A percentile compares a stretch with the other conserved stretches of the same genome.
phyloP scores from a whole-genome alignment of 2,329 filamentous ascomycete species.

The Lojkania enalia region DNA sequence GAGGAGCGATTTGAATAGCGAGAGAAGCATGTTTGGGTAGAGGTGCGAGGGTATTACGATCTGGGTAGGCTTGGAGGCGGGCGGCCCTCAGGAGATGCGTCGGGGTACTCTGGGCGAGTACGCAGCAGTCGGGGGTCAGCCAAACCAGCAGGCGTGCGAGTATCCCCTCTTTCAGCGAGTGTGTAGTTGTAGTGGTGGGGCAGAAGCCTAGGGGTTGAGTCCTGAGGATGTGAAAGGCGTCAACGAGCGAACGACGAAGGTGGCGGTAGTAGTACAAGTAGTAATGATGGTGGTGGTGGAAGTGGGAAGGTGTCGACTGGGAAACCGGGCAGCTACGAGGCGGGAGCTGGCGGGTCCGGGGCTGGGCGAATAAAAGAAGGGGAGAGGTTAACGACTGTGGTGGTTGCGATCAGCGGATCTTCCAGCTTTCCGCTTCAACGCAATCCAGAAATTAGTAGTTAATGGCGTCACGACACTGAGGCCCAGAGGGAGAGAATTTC shows the following conservation, averaged over 20 bases:
- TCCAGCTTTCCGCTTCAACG: conserved; percentile 23
- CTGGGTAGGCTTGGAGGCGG: conserved; percentile 8
- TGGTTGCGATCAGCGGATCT: conserved; percentile 34
- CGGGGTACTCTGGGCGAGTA: conserved; percentile 35
- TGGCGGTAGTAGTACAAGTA: conserved; percentile 17
- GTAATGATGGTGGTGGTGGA: conserved; percentile 18
- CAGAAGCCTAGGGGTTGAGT: conserved; percentile 13
- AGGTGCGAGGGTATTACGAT: conserved; percentile 13
- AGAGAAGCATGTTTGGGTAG: conserved; percentile 39
- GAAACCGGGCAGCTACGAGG: conserved; percentile 38
- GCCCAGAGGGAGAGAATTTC: conserved; percentile 18
- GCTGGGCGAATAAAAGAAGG: conserved; percentile 19
- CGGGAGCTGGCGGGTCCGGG: conserved; percentile 30
- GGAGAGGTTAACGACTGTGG: conserved; percentile 20
- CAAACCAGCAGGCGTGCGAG: conserved; percentile 40
- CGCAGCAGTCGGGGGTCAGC: conserved; percentile 26
- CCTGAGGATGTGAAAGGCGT: conserved; percentile 12
- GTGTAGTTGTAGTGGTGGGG: conserved; percentile 7
- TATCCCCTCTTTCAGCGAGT: conserved; percentile 12
- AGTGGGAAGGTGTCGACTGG: conserved; percentile 21
- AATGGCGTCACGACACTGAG: conserved; percentile 22
- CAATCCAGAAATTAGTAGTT: conserved; percentile 23
- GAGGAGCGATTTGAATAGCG: conserved; percentile 35
- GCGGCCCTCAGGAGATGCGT: conserved; percentile 18
- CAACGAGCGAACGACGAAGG: conserved; percentile 29